Percentiles rank a stretch among this genome's conserved stretches.
Conservation (phyloP, 345 rosid genomes). For the Brassica juncea region DNA sequence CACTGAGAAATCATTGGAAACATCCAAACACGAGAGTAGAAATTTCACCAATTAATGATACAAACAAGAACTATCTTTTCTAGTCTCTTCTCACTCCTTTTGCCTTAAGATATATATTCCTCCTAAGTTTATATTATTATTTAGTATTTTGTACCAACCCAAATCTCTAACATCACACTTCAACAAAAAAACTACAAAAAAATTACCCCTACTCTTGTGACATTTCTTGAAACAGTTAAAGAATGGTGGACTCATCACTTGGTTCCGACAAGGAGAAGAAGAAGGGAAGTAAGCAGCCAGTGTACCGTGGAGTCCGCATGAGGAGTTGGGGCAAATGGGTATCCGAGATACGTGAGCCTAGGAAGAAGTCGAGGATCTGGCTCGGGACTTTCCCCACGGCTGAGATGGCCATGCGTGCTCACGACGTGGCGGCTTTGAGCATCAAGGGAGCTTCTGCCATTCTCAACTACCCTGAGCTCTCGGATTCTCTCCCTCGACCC, state of each 20-base stretch:
- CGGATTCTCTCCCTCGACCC: slow-evolving; percentile 67
- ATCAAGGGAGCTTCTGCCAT: slow-evolving; percentile 81
- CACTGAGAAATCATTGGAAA: slow-evolving; percentile 21
- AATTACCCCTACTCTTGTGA: background rate
- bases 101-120: background rate
- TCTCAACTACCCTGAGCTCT: slow-evolving; percentile 86
- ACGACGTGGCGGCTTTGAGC: slow-evolving; percentile 89
- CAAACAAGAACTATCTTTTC: slow-evolving; percentile 35
- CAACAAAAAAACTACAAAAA: background rate
- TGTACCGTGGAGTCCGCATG: slow-evolving; percentile 90
- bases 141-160: background rate
- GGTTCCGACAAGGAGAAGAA: slow-evolving; percentile 30
- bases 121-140: background rate
- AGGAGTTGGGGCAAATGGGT: slow-evolving; percentile 98
- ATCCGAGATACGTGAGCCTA: slow-evolving; percentile 92
- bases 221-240: slow-evolving; percentile 8
- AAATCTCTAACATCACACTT: background rate
- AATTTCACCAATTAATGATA: slow-evolving; percentile 26
- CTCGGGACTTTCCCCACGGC: slow-evolving; percentile 91
- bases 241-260: slow-evolving; percentile 20
- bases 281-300: slow-evolving; percentile 49
- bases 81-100: slow-evolving; percentile 11
- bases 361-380: slow-evolving; percentile 96
- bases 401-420: slow-evolving; percentile 98
- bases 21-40: slow-evolving; percentile 24